Evolutionary conservation across 1,139 yeast genomes (phyloP), one percentile per base, ranked within the genome.

Genomic region (Saccharomyces pastorianus): DNA sequence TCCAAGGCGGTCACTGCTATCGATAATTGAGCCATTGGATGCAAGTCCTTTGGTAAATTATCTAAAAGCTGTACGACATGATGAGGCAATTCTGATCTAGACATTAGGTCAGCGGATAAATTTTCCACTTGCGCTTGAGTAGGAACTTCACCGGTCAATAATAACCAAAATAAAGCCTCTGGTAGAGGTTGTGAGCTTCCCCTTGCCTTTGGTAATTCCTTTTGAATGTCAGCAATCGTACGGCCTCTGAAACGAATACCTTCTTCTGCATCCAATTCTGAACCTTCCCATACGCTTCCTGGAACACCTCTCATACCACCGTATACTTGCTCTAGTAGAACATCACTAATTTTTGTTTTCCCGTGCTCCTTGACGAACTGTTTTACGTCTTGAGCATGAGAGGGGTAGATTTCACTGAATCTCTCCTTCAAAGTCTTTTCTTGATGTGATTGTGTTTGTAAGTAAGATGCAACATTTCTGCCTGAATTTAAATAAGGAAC

Each of bases 241-340:
- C 85, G 83, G 69, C 98, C 98, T 79, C 98, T 89, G 84, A 93
- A 93, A 73, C 97, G 85, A 73, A 93, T 93, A 71, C 99, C 99
- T 77, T 93, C 99, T 64, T 86, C 86, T 65, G 99, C 95, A 76
- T 93, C 99, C 73, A 93, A 81, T 55, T 93, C 99, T 56, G 98
- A 91, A 69, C 99, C 99, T 81, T 93, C 98, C 98, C 98, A 93
- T 59, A 93, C 97, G 67, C 93, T 81, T 70, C 96, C 96, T 77
- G 88, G 88, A 78, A 91, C 88, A 75, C 97, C 97, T 78, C 97
- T 85, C 96, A 88, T 89, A 82, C 99, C 99, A 81, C 98, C 99
- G 77, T 93, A 93, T 53, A 96, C 96, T 78, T 93, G 98, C 76
- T 89, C 96, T 64, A 93, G 81, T 62, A 84, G 79, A 64, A 91